These are phyloP conservation scores for Sporobolomyces roseus DNA, from an alignment of 768 basidiomycete genomes.

Conservation along the genomic window DNA sequence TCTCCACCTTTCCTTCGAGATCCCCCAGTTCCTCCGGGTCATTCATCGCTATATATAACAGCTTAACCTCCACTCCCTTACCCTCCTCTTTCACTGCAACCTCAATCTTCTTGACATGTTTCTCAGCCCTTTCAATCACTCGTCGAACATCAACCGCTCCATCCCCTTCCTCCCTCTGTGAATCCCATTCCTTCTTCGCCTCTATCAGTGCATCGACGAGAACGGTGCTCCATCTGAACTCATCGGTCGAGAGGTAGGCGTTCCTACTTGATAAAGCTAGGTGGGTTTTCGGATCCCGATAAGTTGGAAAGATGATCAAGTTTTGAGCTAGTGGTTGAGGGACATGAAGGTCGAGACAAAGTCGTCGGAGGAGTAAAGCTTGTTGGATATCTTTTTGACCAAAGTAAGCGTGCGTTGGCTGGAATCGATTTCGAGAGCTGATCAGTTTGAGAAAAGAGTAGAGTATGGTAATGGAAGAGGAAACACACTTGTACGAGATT, in stretches of 20 bases:
- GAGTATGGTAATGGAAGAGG: neutral
- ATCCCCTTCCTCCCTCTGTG: conserved; percentile 53
- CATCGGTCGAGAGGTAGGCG: conserved; percentile 65
- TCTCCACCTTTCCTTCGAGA: conserved; percentile 51
- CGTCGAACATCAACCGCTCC: conserved; percentile 21
- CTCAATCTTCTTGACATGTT: conserved; percentile 24
- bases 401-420: conserved; percentile 91
- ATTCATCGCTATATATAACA: conserved; percentile 89
- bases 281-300: conserved; percentile 57
- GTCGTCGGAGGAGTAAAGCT: conserved; percentile 72
- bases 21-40: conserved; percentile 70
- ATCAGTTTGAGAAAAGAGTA: neutral
- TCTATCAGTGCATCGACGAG: conserved; percentile 66
- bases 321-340: conserved; percentile 67
- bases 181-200: conserved; percentile 59
- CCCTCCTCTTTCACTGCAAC: neutral
- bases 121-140: conserved; percentile 36
- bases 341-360: conserved; percentile 75
- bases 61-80: conserved; percentile 56
- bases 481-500: conserved; percentile 73
- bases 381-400: conserved; percentile 99
- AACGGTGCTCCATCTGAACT: conserved; percentile 63
- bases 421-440: neutral
- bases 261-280: conserved; percentile 91
- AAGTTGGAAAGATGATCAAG: conserved; percentile 80